A percentile compares a stretch with the other conserved stretches of the same genome.
Conservation (phyloP, 1,284 basidiomycete genomes). For the Rhodotorula sp. region DNA sequence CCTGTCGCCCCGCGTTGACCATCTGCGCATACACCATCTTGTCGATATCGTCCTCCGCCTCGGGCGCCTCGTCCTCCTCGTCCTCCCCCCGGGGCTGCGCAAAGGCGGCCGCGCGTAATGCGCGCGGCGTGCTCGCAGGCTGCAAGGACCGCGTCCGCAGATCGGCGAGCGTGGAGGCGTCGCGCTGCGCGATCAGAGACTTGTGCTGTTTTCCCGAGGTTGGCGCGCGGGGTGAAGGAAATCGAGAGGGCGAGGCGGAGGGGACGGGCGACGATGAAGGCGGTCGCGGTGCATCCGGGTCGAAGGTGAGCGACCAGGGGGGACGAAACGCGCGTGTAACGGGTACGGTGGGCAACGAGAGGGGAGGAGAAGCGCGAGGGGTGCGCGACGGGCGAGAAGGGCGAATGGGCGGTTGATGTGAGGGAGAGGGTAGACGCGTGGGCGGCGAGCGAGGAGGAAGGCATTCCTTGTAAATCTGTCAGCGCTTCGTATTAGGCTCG, state of each 20-base stretch:
- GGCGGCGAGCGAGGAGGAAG: too few relatives aligned
- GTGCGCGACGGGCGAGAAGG: background rate
- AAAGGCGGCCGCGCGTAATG: background rate
- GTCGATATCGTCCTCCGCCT: background rate
- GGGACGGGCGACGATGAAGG: background rate
- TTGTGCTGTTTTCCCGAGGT: background rate
- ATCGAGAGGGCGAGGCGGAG: background rate
- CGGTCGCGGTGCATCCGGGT: background rate
- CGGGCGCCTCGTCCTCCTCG: background rate
- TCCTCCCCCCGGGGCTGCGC: background rate
- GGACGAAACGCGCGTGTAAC: background rate
- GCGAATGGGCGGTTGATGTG: background rate
- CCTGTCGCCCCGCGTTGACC: background rate
- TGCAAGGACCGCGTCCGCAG: background rate
- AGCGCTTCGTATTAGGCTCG: background rate
- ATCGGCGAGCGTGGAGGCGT: background rate
- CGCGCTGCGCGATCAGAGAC: background rate
- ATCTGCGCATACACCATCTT: background rate
- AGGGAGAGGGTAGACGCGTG: too few relatives aligned
- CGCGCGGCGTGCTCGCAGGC: background rate
- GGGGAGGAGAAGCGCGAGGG: background rate
- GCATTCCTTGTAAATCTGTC: slow-evolving; percentile 1
- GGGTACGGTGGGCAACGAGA: background rate
- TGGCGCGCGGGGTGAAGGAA: too few relatives aligned
- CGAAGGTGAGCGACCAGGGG: background rate